Evolutionary conservation across 108 stramenopile genomes (phyloP).

Genomic region (Skeletonema menzelii): DNA sequence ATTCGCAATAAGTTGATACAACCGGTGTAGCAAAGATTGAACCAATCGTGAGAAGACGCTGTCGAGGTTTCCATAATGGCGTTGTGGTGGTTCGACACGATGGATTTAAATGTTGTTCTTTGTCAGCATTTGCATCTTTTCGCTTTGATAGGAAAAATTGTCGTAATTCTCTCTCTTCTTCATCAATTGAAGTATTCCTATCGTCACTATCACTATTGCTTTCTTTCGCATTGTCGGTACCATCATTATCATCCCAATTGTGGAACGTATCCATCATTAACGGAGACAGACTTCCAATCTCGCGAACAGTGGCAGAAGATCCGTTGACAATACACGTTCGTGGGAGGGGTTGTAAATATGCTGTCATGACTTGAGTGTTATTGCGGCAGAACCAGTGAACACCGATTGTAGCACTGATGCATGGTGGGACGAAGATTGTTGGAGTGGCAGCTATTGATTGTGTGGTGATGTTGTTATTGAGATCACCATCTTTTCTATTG

Average conservation of each 20-base stretch:
- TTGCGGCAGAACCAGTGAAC: conserved; percentile 25
- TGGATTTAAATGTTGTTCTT: conserved; percentile 51
- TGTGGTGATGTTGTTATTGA: too few relatives aligned
- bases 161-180: conserved; percentile 13
- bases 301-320: conserved; percentile 27
- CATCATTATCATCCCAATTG: neutral
- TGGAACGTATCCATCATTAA: neutral
- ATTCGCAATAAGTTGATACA: neutral
- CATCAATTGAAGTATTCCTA: neutral
- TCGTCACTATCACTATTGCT: neutral
- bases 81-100: conserved; percentile 40
- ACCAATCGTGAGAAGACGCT: conserved; percentile 33
- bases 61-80: conserved; percentile 18
- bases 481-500: too few relatives aligned
- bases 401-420: conserved; percentile 43
- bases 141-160: conserved; percentile 24
- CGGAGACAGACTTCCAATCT: conserved; percentile 35
- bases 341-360: conserved; percentile 1
- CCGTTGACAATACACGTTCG: neutral
- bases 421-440: conserved; percentile 30
- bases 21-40: conserved; percentile 35
- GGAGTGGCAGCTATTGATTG: neutral
- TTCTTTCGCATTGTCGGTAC: neutral
- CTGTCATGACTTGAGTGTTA: neutral
- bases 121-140: conserved; percentile 19